Evolutionary conservation across 495 filamentous ascomycete genomes (phyloP).

Genomic region (Podospora fimiseda): DNA sequence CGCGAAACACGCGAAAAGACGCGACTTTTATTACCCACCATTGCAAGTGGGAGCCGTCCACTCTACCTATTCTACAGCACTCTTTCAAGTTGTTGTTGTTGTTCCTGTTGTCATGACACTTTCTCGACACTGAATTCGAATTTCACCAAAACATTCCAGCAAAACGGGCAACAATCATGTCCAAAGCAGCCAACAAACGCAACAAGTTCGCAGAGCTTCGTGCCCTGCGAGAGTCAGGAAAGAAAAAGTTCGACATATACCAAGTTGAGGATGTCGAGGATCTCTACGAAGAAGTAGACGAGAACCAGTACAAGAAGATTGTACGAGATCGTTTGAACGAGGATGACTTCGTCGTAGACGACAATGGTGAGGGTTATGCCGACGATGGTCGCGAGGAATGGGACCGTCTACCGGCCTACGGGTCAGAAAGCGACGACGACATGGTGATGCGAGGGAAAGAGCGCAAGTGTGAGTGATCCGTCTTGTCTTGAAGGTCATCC

Average conservation of each 20-base stretch:
- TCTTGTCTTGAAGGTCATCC: neutral
- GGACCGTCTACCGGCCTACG: conserved; percentile 63
- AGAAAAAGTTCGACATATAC: conserved; percentile 85
- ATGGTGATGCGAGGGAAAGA: conserved; percentile 50
- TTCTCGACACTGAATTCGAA: neutral
- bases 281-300: conserved; percentile 94
- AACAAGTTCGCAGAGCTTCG: conserved; percentile 68
- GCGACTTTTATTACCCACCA: neutral
- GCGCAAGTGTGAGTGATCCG: conserved; percentile 36
- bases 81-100: no score
- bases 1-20: neutral
- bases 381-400: conserved; percentile 97
- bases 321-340: conserved; percentile 82
- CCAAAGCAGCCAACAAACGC: conserved; percentile 40
- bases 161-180: conserved; percentile 28
- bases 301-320: conserved; percentile 94
- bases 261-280: conserved; percentile 76
- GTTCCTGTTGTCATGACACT: neutral
- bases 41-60: neutral
- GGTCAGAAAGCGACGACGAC: conserved; percentile 69
- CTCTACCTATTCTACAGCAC: neutral
- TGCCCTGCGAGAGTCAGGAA: conserved; percentile 79
- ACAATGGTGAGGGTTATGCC: conserved; percentile 88
- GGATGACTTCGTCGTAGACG: conserved; percentile 96
- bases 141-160: neutral